Conservation (phyloP, 2,329 filamentous ascomycete genomes). For the Phaeosphaeriaceae sp. region DNA sequence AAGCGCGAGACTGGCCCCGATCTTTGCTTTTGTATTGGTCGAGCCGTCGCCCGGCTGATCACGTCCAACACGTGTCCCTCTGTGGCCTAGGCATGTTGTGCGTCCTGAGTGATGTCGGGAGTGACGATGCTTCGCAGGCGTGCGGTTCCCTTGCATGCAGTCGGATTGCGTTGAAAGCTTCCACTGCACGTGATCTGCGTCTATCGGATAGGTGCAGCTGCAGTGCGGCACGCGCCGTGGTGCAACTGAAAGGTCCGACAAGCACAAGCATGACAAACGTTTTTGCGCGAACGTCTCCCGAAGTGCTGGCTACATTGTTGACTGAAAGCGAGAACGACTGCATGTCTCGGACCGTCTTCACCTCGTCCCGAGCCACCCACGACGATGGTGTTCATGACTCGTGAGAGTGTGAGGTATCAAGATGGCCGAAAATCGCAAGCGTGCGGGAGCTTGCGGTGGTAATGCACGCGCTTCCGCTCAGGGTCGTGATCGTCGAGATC, state of each 20-base stretch:
- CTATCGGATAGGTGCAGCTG: no score
- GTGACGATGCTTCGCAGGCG: background rate
- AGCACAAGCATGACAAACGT: no score
- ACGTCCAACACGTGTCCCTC: constrained; percentile 2
- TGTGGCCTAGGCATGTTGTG: background rate
- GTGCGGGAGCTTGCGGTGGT: background rate
- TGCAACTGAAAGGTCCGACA: background rate
- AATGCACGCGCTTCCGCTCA: background rate
- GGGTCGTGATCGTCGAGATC: background rate
- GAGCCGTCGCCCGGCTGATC: background rate
- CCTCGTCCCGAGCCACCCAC: no score
- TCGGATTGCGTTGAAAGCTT: background rate
- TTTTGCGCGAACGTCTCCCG: no score
- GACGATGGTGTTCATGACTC: no score
- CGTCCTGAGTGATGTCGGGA: background rate
- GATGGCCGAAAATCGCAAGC: background rate
- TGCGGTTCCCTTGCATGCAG: background rate
- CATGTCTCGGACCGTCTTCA: no score
- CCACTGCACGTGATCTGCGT: background rate
- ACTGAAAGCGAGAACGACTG: no score
- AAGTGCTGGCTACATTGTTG: no score
- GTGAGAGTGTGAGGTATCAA: no score
- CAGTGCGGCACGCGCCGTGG: background rate
- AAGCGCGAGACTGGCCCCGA: background rate
- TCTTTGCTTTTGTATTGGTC: constrained; percentile 5